These are phyloP conservation scores for Achaetomium macrosporum DNA, from an alignment of 2,329 filamentous ascomycete genomes.

Conservation along the genomic window DNA sequence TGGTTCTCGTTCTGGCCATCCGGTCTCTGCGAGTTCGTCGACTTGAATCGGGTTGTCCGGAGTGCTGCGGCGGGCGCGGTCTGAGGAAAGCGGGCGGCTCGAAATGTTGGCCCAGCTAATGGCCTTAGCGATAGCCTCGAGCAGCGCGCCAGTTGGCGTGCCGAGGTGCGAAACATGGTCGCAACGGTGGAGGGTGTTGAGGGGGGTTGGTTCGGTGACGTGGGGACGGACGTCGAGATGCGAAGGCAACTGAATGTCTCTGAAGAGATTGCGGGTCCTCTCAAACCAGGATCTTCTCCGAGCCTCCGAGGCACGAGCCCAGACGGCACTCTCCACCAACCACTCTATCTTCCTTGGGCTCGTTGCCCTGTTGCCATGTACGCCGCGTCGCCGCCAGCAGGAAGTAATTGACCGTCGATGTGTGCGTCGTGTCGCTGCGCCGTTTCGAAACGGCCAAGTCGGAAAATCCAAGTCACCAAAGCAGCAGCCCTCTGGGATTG, in stretches of 20 bases:
- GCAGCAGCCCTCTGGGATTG: constrained; percentile 6
- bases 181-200: constrained; percentile 13
- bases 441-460: constrained; percentile 4
- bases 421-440: neutral
- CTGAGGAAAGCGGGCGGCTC: constrained; percentile 20
- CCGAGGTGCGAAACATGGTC: constrained; percentile 28
- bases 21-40: constrained; percentile 19
- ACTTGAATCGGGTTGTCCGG: constrained; percentile 24
- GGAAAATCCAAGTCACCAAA: constrained; percentile 4
- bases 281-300: neutral
- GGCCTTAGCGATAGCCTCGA: constrained; percentile 24
- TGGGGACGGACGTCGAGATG: neutral
- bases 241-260: neutral
- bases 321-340: neutral
- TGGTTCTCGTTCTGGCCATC: constrained; percentile 13
- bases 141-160: constrained; percentile 27
- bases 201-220: neutral
- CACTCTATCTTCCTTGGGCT: constrained; percentile 1
- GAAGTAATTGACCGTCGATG: neutral
- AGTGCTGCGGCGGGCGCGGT: constrained; percentile 16
- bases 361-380: constrained; percentile 9
- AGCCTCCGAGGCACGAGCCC: neutral
- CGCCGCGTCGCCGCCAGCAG: constrained; percentile 4
- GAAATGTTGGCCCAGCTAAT: constrained; percentile 20
- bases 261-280: constrained; percentile 8